phyloP scores from a whole-genome alignment of 352 stramenopile species.

The Pythium rishiriense region DNA sequence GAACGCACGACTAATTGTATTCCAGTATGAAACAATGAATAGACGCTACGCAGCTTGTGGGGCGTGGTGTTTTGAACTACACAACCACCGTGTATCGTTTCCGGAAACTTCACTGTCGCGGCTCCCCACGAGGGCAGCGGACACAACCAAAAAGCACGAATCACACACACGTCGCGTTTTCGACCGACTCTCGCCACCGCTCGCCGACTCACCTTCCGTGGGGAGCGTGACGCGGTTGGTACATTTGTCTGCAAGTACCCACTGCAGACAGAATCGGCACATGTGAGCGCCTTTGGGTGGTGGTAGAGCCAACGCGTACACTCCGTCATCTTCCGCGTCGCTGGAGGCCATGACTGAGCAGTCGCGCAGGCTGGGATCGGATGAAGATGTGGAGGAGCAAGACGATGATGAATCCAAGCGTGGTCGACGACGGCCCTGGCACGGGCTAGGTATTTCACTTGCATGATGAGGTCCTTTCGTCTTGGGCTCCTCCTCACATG shows the following conservation, averaged over 20 bases:
- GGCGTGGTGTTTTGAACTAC: background rate
- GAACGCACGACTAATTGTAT: background rate
- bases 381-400: conserved; percentile 7
- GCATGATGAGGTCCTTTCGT: background rate
- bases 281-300: background rate
- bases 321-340: background rate
- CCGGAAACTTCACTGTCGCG: background rate
- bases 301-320: background rate
- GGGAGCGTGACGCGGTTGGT: background rate
- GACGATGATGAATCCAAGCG: conserved; percentile 8
- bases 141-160: background rate
- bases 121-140: background rate
- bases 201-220: background rate
- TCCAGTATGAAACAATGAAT: background rate
- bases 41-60: background rate
- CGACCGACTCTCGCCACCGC: background rate
- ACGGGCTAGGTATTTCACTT: background rate
- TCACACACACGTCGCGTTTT: conserved; percentile 3
- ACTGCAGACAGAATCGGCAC: conserved; percentile 1
- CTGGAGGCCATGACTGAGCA: background rate
- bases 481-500: background rate
- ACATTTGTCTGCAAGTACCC: background rate
- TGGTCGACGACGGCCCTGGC: background rate
- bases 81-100: background rate
- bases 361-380: background rate